These are phyloP conservation scores for Yamadazyma insecticola DNA, from an alignment of 805 yeast species.

Conservation along the genomic window DNA sequence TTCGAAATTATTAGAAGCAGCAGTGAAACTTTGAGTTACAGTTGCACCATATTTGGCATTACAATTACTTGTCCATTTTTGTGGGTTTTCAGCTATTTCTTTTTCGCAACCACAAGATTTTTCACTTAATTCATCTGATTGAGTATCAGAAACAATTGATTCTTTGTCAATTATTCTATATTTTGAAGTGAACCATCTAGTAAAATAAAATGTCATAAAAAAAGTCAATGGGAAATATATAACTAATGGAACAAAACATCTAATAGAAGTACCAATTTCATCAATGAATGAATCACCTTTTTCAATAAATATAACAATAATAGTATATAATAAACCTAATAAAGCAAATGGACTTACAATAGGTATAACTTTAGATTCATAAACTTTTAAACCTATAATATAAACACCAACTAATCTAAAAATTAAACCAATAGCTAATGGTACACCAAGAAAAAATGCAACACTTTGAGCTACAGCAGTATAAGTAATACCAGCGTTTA, in stretches of 20 bases:
- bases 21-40: constrained; percentile 51
- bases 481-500: constrained; percentile 21
- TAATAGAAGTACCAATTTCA: constrained; percentile 45
- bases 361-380: constrained; percentile 32
- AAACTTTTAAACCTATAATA: constrained; percentile 26
- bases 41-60: constrained; percentile 37
- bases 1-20: constrained; percentile 57
- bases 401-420: constrained; percentile 28
- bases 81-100: neutral
- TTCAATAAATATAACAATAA: constrained; percentile 47
- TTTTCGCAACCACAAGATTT: constrained; percentile 38
- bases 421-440: constrained; percentile 42
- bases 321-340: constrained; percentile 49
- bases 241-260: constrained; percentile 47
- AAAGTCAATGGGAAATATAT: constrained; percentile 46
- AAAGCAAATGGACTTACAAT: constrained; percentile 46
- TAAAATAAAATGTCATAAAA: constrained; percentile 37
- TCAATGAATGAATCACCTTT: constrained; percentile 45
- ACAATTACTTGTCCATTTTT: constrained; percentile 24
- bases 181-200: constrained; percentile 16
- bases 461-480: constrained; percentile 44
- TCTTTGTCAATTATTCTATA: constrained; percentile 1
- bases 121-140: constrained; percentile 7
- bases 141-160: no score
- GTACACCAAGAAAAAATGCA: constrained; percentile 51